A percentile compares a stretch with the other conserved stretches of the same genome.
phyloP scores from a whole-genome alignment of 805 yeast species.

The Yarrowia divulgata region DNA sequence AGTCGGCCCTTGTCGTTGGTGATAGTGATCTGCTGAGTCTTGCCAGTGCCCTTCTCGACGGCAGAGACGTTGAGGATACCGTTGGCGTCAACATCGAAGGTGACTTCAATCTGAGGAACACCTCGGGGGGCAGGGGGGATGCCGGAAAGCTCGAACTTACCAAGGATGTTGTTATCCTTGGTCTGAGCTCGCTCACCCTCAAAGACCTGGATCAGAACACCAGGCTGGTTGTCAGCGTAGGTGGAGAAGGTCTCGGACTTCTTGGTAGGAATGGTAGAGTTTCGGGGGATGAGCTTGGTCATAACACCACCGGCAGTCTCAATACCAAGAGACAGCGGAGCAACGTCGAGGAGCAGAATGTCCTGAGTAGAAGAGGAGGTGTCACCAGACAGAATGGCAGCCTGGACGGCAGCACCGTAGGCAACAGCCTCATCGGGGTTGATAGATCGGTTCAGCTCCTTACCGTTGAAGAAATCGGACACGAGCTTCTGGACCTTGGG shows the following conservation, averaged over 20 bases:
- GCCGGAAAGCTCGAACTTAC: constrained; percentile 95
- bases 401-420: constrained; percentile 98
- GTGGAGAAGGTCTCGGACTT: constrained; percentile 97
- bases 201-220: constrained; percentile 95
- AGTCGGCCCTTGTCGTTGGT: constrained; percentile 98
- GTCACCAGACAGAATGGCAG: constrained; percentile 94
- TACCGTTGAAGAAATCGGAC: constrained; percentile 94
- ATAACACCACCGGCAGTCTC: constrained; percentile 99
- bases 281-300: constrained; percentile 98
- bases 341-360: constrained; percentile 90
- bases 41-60: constrained; percentile 97
- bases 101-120: constrained; percentile 97
- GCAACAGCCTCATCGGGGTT: constrained; percentile 99
- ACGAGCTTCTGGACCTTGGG: constrained; percentile 95
- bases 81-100: constrained; percentile 95
- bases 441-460: constrained; percentile 93
- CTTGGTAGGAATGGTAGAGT: constrained; percentile 97
- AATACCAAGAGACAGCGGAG: constrained; percentile 96
- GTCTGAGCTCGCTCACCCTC: constrained; percentile 99
- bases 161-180: constrained; percentile 93
- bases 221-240: constrained; percentile 97
- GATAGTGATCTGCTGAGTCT: constrained; percentile 90
- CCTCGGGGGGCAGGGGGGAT: constrained; percentile 99
- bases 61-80: constrained; percentile 97
- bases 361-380: constrained; percentile 94